These are phyloP conservation scores for Aureobasidium sp. DNA, from an alignment of 2,329 filamentous ascomycete species.

Conservation along the genomic window DNA sequence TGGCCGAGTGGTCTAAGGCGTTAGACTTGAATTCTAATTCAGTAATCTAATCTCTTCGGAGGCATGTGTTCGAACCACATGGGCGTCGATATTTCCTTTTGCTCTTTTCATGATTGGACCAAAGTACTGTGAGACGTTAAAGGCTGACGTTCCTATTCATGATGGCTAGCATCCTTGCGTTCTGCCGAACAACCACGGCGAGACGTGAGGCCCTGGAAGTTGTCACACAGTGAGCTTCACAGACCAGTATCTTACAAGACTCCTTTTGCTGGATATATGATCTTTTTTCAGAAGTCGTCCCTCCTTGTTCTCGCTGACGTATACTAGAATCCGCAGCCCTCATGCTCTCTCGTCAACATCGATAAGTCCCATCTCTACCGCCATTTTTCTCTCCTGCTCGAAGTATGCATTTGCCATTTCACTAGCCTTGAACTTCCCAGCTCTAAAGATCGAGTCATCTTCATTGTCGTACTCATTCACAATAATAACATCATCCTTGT, in stretches of 20 bases:
- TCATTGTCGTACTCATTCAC: background rate
- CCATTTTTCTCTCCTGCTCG: background rate
- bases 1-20: slow-evolving; percentile 22
- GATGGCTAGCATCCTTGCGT: too few relatives aligned
- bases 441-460: background rate
- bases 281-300: too few relatives aligned
- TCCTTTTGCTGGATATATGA: too few relatives aligned
- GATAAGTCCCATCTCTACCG: background rate
- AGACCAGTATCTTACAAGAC: too few relatives aligned
- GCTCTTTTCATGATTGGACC: background rate
- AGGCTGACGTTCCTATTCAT: too few relatives aligned
- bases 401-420: background rate
- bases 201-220: too few relatives aligned
- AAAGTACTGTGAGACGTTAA: too few relatives aligned
- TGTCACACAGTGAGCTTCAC: too few relatives aligned
- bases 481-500: background rate
- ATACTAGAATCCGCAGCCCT: too few relatives aligned
- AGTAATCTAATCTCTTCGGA: slow-evolving; percentile 18
- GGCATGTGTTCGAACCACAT: slow-evolving; percentile 21
- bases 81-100: slow-evolving; percentile 17
- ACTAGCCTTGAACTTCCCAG: background rate
- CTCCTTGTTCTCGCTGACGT: too few relatives aligned
- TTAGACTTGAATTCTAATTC: slow-evolving; percentile 19
- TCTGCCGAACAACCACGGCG: too few relatives aligned
- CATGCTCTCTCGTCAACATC: background rate